Evolutionary conservation across 805 yeast species (phyloP).

Genomic region (Kazachstania bromeliacearum): DNA sequence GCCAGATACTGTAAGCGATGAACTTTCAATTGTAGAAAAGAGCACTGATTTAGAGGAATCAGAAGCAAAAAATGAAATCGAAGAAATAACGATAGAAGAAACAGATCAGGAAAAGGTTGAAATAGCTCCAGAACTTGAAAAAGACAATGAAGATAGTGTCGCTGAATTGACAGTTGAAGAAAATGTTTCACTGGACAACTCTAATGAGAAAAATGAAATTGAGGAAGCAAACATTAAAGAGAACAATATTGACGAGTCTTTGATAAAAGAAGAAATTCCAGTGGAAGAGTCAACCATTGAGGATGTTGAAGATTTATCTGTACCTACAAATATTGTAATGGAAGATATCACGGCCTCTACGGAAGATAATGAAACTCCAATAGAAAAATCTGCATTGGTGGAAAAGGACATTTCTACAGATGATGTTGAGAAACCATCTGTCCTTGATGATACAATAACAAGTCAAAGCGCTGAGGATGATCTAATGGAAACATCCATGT

Average conservation of each 20-base stretch:
- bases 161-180: conserved; percentile 8
- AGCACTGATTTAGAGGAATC: background rate
- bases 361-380: background rate
- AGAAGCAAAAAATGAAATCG: background rate
- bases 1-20: background rate
- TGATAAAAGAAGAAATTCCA: too few relatives aligned
- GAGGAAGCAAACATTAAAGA: too few relatives aligned
- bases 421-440: background rate
- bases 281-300: too few relatives aligned
- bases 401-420: too few relatives aligned
- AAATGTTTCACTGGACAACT: background rate
- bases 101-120: background rate
- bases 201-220: background rate
- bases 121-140: background rate
- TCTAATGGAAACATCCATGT: too few relatives aligned
- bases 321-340: too few relatives aligned
- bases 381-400: background rate
- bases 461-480: conserved; percentile 1
- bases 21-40: background rate
- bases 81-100: conserved; percentile 6
- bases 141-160: background rate
- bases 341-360: too few relatives aligned
- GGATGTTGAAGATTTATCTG: too few relatives aligned
- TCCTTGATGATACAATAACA: background rate
- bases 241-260: too few relatives aligned